phyloP scores from a whole-genome alignment of 139 green algal species.

The Micromonas commoda region DNA sequence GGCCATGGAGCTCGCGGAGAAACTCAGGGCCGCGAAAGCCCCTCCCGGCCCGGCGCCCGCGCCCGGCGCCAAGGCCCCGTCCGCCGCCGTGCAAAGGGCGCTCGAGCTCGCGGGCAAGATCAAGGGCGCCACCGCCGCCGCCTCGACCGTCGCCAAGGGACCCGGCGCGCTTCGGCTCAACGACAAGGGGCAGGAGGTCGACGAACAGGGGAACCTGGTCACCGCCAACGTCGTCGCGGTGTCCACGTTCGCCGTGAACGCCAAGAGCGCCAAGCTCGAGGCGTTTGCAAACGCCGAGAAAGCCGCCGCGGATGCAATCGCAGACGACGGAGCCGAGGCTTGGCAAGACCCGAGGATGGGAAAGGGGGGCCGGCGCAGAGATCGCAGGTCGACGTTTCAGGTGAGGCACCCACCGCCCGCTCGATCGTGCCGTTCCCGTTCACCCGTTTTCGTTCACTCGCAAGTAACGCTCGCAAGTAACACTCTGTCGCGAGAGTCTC shows the following conservation, averaged over 20 bases:
- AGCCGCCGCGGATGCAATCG: background rate
- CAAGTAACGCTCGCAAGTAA: background rate
- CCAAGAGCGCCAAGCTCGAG: background rate
- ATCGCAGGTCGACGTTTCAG: background rate
- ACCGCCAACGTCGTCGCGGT: background rate
- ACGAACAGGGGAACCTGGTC: conserved; percentile 4
- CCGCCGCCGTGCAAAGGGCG: too few relatives aligned
- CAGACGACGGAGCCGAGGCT: background rate
- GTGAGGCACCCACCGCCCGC: too few relatives aligned
- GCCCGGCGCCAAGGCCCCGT: background rate
- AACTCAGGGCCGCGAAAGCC: background rate
- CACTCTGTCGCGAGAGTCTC: conserved; percentile 16
- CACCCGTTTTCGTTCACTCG: too few relatives aligned
- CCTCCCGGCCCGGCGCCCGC: too few relatives aligned
- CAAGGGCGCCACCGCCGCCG: background rate
- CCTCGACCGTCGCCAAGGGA: background rate
- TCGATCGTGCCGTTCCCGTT: too few relatives aligned
- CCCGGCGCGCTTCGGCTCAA: background rate
- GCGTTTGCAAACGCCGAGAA: background rate
- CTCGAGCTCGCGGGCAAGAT: too few relatives aligned
- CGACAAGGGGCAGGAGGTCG: conserved; percentile 16
- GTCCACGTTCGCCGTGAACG: background rate
- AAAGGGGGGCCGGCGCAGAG: background rate
- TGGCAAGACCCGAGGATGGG: background rate
- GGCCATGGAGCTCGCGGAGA: background rate